Conservation (phyloP, 1,139 yeast species). For the Meyerozyma athensensis region DNA sequence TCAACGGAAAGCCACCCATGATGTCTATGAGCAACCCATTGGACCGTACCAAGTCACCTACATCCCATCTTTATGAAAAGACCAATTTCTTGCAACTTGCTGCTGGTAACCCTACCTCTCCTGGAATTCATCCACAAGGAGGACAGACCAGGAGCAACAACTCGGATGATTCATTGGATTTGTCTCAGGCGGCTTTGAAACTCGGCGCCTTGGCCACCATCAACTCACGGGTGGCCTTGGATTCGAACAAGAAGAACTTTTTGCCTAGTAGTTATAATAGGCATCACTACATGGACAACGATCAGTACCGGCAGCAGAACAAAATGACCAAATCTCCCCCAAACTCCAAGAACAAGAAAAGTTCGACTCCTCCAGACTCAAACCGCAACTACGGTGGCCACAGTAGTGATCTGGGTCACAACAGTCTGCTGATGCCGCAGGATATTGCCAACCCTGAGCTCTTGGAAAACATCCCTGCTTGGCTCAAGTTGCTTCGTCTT, state of each 20-base stretch:
- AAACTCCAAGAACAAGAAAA: constrained; percentile 8
- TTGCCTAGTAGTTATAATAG: constrained; percentile 12
- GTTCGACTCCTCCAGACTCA: constrained; percentile 8
- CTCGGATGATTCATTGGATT: constrained; percentile 25
- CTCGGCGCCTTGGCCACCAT: constrained; percentile 62
- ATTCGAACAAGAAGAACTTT: constrained; percentile 43
- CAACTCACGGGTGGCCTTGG: constrained; percentile 56
- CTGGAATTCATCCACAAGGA: constrained; percentile 19
- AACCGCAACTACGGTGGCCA: constrained; percentile 3
- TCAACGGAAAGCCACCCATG: constrained; percentile 4
- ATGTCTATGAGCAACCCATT: constrained; percentile 7
- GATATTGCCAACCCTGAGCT: constrained; percentile 63
- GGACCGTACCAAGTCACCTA: constrained; percentile 40
- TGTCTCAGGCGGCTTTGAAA: constrained; percentile 45
- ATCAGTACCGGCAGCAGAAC: constrained; percentile 4
- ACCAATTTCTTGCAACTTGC: constrained; percentile 44
- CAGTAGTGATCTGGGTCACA: constrained; percentile 11
- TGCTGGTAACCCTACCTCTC: constrained; percentile 28
- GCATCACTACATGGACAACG: constrained; percentile 8
- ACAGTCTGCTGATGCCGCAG: constrained; percentile 44
- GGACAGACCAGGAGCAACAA: constrained; percentile 10
- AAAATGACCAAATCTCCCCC: constrained; percentile 5
- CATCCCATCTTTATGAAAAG: constrained; percentile 42
- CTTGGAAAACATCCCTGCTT: constrained; percentile 77
- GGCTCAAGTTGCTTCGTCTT: constrained; percentile 84